Conservation (phyloP, 805 yeast genomes). For the Spencermartinsiella europaea region DNA sequence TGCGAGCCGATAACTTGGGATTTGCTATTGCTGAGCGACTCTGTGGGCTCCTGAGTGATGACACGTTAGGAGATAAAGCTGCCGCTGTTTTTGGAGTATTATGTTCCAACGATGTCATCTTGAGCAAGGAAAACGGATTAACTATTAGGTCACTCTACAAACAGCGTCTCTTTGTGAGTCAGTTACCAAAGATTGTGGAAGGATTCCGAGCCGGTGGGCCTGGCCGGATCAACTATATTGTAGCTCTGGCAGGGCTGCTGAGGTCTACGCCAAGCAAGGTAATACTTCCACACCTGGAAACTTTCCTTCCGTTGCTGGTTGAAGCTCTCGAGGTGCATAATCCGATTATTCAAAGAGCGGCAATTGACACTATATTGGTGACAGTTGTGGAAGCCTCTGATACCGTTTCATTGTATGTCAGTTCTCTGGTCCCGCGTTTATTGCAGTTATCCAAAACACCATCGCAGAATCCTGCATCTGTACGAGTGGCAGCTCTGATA, state of each 20-base stretch:
- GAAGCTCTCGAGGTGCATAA: slow-evolving; percentile 52
- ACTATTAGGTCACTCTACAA: slow-evolving; percentile 67
- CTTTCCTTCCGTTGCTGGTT: slow-evolving; percentile 65
- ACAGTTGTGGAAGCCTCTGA: slow-evolving; percentile 52
- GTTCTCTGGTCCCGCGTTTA: slow-evolving; percentile 52
- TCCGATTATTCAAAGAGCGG: slow-evolving; percentile 50
- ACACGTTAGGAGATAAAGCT: slow-evolving; percentile 36
- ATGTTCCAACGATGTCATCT: slow-evolving; percentile 60
- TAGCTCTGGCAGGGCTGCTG: slow-evolving; percentile 62
- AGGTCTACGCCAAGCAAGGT: slow-evolving; percentile 59
- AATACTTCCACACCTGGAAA: slow-evolving; percentile 56
- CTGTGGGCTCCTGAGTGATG: slow-evolving; percentile 34
- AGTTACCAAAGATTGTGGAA: slow-evolving; percentile 51
- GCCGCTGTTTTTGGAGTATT: slow-evolving; percentile 60
- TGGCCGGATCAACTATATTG: slow-evolving; percentile 48
- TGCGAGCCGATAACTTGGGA: slow-evolving; percentile 47
- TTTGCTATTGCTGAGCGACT: slow-evolving; percentile 33
- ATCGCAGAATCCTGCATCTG: slow-evolving; percentile 39
- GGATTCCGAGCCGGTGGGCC: slow-evolving; percentile 35
- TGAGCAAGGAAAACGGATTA: slow-evolving; percentile 50
- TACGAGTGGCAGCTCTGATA: slow-evolving; percentile 52
- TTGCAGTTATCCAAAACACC: slow-evolving; percentile 29
- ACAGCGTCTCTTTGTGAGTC: slow-evolving; percentile 65
- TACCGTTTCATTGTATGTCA: slow-evolving; percentile 49
- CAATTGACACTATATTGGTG: slow-evolving; percentile 54